These are phyloP conservation scores for Paramecium sexaurelia DNA, from an alignment of 73 alveolate species.

Conservation along the genomic window DNA sequence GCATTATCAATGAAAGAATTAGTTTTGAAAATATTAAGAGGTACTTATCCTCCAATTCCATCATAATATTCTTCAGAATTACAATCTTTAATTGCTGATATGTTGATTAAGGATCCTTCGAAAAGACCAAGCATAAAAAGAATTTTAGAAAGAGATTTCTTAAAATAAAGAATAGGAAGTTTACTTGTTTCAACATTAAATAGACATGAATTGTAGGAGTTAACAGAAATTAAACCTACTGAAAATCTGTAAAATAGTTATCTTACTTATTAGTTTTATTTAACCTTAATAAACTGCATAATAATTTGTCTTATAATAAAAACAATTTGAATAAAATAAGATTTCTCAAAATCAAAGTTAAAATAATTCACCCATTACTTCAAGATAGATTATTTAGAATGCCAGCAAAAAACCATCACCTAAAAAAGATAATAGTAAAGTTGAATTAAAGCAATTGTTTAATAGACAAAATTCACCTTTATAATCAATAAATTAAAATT, in stretches of 20 bases:
- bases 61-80: constrained; percentile 73
- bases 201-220: constrained; percentile 46
- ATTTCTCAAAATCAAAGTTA: constrained; percentile 11
- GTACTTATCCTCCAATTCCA: constrained; percentile 87
- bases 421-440: neutral
- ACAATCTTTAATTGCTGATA: constrained; percentile 77
- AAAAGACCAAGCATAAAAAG: constrained; percentile 86
- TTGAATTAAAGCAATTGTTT: neutral
- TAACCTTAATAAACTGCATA: neutral
- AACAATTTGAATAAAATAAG: neutral
- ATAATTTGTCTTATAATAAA: neutral
- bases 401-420: constrained; percentile 35
- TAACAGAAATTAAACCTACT: constrained; percentile 11
- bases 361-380: constrained; percentile 40
- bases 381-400: neutral
- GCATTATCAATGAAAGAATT: constrained; percentile 95
- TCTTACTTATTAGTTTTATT: neutral
- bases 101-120: constrained; percentile 85
- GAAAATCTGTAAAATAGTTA: neutral
- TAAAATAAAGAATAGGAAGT: constrained; percentile 55
- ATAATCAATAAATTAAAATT: constrained; percentile 1
- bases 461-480: constrained; percentile 26
- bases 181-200: neutral
- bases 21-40: constrained; percentile 87
- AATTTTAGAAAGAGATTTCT: constrained; percentile 83